Evolutionary conservation across 2,329 filamentous ascomycete species (phyloP).

Genomic region (Ampelomyces quisqualis): DNA sequence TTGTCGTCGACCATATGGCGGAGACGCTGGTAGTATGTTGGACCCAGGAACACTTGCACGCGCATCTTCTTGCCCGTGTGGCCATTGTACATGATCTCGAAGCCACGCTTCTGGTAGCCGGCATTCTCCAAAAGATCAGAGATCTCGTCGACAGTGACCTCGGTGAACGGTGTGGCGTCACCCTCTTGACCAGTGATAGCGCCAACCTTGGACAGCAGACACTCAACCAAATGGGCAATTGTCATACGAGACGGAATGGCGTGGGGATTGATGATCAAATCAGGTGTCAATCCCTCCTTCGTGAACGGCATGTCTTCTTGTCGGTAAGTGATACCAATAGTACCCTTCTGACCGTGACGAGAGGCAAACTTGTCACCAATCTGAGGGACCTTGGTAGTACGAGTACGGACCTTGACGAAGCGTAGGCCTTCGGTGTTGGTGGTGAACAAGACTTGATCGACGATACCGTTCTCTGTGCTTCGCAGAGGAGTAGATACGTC

Average conservation of each 20-base stretch:
- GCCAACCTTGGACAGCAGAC: constrained; percentile 92
- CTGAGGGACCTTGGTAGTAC: constrained; percentile 96
- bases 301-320: constrained; percentile 99
- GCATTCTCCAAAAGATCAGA: constrained; percentile 82
- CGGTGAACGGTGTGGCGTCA: constrained; percentile 96
- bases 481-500: constrained; percentile 94
- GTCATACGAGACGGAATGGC: constrained; percentile 99
- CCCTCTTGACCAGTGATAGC: constrained; percentile 92
- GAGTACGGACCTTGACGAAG: constrained; percentile 95
- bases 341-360: constrained; percentile 98
- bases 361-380: constrained; percentile 99
- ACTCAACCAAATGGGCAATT: constrained; percentile 99
- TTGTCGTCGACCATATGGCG: constrained; percentile 99
- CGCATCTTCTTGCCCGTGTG: constrained; percentile 93
- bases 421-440: constrained; percentile 92
- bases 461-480: constrained; percentile 94
- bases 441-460: constrained; percentile 89
- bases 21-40: constrained; percentile 97
- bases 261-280: constrained; percentile 98
- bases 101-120: constrained; percentile 94
- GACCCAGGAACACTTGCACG: constrained; percentile 93
- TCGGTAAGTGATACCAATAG: constrained; percentile 96
- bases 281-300: constrained; percentile 83
- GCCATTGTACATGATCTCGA: constrained; percentile 98
- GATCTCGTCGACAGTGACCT: constrained; percentile 92